Evolutionary conservation across 306 rosid species (phyloP).

Genomic region (Begonia loranthoides): DNA sequence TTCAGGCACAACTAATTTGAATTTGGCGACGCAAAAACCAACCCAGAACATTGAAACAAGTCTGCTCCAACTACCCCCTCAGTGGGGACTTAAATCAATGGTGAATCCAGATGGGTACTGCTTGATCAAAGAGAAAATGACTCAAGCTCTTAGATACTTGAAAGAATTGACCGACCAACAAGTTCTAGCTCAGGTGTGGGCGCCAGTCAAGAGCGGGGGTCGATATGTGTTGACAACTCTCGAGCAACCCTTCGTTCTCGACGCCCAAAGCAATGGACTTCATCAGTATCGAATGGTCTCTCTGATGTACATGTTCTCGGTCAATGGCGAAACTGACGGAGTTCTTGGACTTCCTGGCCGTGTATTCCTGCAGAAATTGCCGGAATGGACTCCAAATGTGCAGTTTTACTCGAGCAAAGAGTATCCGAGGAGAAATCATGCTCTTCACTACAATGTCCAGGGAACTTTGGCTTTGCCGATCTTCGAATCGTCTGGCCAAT

Average conservation of each 20-base stretch:
- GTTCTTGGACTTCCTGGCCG: conserved; percentile 61
- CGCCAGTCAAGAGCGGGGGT: conserved; percentile 44
- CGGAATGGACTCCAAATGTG: conserved; percentile 84
- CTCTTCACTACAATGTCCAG: conserved; percentile 55
- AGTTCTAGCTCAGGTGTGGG: conserved; percentile 76
- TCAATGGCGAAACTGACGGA: conserved; percentile 46
- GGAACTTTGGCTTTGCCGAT: conserved; percentile 72
- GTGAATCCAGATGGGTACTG: conserved; percentile 30
- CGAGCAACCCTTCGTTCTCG: conserved; percentile 75
- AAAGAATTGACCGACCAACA: conserved; percentile 51
- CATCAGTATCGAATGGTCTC: conserved; percentile 62
- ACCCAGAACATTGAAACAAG: conserved; percentile 22
- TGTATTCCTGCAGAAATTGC: conserved; percentile 52
- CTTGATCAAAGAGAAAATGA: conserved; percentile 59
- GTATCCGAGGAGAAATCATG: conserved; percentile 54
- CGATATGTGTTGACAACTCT: conserved; percentile 52
- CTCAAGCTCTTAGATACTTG: conserved; percentile 59
- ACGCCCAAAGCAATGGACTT: conserved; percentile 49
- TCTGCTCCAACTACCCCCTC: conserved; percentile 16
- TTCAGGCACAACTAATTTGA: conserved; percentile 33
- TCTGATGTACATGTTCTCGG: conserved; percentile 39
- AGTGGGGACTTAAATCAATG: conserved; percentile 17
- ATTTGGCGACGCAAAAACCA: conserved; percentile 13
- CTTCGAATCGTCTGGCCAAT: conserved; percentile 50
- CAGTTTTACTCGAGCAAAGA: conserved; percentile 59